A percentile compares a stretch with the other conserved stretches of the same genome.
phyloP scores from a whole-genome alignment of 2,329 filamentous ascomycete species.

The Talaromyces piceae region DNA sequence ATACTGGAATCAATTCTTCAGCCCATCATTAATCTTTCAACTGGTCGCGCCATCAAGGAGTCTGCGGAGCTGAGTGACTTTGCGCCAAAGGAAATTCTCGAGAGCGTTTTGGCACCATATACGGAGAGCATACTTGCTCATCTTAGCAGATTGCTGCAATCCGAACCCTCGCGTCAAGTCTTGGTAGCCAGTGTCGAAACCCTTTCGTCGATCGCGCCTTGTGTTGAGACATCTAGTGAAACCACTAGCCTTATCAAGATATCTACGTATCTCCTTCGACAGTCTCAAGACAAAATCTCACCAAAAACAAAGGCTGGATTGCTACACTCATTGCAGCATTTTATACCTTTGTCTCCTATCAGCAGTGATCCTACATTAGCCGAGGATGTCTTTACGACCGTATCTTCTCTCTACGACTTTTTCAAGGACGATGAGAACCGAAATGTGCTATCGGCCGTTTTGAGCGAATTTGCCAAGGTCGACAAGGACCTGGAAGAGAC shows the following conservation, averaged over 20 bases:
- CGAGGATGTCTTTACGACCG: slow-evolving; percentile 60
- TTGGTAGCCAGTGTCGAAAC: slow-evolving; percentile 72
- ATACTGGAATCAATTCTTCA: slow-evolving; percentile 66
- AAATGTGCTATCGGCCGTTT: slow-evolving; percentile 62
- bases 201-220: slow-evolving; percentile 65
- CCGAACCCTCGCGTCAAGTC: slow-evolving; percentile 61
- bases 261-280: slow-evolving; percentile 70
- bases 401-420: slow-evolving; percentile 79
- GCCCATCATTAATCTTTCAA: slow-evolving; percentile 57
- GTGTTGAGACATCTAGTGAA: slow-evolving; percentile 56
- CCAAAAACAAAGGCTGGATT: slow-evolving; percentile 76
- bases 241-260: slow-evolving; percentile 73
- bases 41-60: slow-evolving; percentile 46
- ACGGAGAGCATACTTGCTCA: slow-evolving; percentile 58
- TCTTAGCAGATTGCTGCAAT: slow-evolving; percentile 48
- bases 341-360: slow-evolving; percentile 60
- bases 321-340: slow-evolving; percentile 70
- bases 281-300: slow-evolving; percentile 75
- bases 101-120: slow-evolving; percentile 43
- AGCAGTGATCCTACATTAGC: slow-evolving; percentile 52
- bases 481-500: slow-evolving; percentile 55
- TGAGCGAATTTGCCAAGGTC: slow-evolving; percentile 61
- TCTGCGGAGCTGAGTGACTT: slow-evolving; percentile 40
- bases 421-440: slow-evolving; percentile 78
- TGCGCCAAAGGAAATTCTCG: slow-evolving; percentile 27